Conservation (phyloP, 306 rosid species). For the Aeschynomene evenia region DNA sequence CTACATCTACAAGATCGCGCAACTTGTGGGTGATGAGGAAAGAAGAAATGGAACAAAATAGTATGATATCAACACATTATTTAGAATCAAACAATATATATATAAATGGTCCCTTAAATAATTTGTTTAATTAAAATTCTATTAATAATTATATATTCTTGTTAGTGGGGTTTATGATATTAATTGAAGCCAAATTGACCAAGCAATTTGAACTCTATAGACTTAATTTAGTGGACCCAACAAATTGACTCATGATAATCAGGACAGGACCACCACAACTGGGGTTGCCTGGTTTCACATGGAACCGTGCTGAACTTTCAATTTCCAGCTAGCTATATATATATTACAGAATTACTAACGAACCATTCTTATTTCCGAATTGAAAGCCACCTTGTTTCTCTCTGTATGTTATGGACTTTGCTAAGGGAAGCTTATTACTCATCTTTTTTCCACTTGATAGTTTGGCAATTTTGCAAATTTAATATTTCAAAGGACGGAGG, state of each 20-base stretch:
- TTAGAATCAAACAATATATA: neutral
- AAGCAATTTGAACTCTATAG: neutral
- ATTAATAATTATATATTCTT: neutral
- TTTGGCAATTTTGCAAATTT: conserved; percentile 21
- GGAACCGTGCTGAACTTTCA: conserved; percentile 30
- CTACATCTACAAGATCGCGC: neutral
- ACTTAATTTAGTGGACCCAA: conserved; percentile 42
- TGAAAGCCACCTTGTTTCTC: conserved; percentile 1
- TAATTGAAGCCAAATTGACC: conserved; percentile 18
- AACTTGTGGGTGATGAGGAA: neutral
- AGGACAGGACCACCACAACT: conserved; percentile 41
- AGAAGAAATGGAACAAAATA: neutral
- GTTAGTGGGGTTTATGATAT: neutral
- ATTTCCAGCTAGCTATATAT: conserved; percentile 32
- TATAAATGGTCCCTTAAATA: neutral
- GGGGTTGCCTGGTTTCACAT: conserved; percentile 33
- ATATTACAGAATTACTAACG: neutral
- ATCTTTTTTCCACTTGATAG: neutral
- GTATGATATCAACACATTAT: neutral
- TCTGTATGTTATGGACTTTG: neutral
- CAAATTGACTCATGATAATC: conserved; percentile 8
- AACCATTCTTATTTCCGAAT: conserved; percentile 16
- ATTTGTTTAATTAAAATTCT: neutral
- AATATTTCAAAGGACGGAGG: conserved; percentile 17
- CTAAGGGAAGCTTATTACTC: neutral